Conservation (phyloP, 768 basidiomycete genomes). For the Boletellus emodensis region DNA sequence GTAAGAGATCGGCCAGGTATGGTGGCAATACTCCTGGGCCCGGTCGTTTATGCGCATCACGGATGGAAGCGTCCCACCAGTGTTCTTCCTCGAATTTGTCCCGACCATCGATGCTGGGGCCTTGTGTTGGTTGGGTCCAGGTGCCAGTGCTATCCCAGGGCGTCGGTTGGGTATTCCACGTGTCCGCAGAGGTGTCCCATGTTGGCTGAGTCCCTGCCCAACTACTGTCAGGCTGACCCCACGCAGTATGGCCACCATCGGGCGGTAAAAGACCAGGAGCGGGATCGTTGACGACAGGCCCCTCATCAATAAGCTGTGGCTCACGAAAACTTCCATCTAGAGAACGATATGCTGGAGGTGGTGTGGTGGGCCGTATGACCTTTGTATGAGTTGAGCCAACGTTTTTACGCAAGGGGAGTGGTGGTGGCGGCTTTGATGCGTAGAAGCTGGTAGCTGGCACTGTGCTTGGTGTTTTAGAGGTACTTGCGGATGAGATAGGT, state of each 20-base stretch:
- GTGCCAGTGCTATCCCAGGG: conserved; percentile 24
- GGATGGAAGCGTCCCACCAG: conserved; percentile 64
- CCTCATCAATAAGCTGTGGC: conserved; percentile 51
- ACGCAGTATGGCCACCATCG: conserved; percentile 23
- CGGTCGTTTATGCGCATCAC: conserved; percentile 48
- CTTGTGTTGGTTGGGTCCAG: conserved; percentile 28
- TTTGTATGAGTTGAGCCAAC: conserved; percentile 37
- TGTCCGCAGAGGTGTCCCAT: conserved; percentile 14
- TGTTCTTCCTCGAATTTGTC: conserved; percentile 54
- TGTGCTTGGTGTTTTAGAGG: conserved; percentile 24
- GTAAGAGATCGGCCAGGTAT: conserved; percentile 59
- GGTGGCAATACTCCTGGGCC: conserved; percentile 71
- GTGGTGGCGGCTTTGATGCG: conserved; percentile 30
- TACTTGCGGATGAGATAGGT: conserved; percentile 35
- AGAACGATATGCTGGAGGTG: conserved; percentile 26
- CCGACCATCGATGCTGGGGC: conserved; percentile 56
- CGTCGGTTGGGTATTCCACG: conserved; percentile 20
- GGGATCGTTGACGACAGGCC: conserved; percentile 33
- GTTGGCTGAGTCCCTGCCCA: conserved; percentile 14
- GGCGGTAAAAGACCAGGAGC: conserved; percentile 38
- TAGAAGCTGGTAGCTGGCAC: conserved; percentile 29
- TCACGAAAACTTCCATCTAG: conserved; percentile 42
- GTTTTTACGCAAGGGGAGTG: conserved; percentile 33
- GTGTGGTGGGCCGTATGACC: conserved; percentile 27
- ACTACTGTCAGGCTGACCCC: conserved; percentile 10